phyloP scores from a whole-genome alignment of 257 asterid genomes.

The Verbena officinalis region DNA sequence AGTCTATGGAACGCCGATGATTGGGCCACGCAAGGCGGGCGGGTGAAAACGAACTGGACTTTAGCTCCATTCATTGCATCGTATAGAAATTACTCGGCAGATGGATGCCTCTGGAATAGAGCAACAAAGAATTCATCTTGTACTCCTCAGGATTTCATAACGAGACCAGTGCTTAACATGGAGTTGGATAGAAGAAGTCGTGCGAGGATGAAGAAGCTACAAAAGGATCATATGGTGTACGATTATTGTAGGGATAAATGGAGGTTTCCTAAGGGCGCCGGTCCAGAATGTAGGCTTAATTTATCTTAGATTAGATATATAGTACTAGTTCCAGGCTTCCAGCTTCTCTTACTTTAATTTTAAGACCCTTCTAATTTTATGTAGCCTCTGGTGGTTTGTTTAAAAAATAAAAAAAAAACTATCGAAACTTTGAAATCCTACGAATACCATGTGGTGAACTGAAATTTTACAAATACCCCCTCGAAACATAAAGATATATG shows the following conservation, averaged over 20 bases:
- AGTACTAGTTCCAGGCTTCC: too few species aligned
- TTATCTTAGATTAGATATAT: too few species aligned
- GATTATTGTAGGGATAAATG: slow-evolving; percentile 71
- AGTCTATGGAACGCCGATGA: slow-evolving; percentile 85
- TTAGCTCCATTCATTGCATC: slow-evolving; percentile 76
- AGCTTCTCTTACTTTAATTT: too few species aligned
- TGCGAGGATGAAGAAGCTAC: slow-evolving; percentile 52
- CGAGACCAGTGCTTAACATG: slow-evolving; percentile 37
- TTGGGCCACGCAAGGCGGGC: slow-evolving; percentile 86
- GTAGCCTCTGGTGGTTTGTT: too few species aligned
- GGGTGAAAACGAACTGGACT: slow-evolving; percentile 68
- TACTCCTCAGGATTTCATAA: slow-evolving; percentile 21
- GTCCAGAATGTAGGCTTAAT: slow-evolving; percentile 50
- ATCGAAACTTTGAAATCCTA: too few species aligned
- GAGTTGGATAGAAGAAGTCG: slow-evolving; percentile 51
- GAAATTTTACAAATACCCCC: too few species aligned
- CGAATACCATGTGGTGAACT: too few species aligned
- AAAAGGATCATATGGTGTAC: slow-evolving; percentile 62
- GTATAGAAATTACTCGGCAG: slow-evolving; percentile 51
- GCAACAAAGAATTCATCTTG: slow-evolving; percentile 46
- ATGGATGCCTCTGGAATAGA: slow-evolving; percentile 68
- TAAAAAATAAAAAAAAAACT: too few species aligned
- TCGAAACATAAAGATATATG: too few species aligned
- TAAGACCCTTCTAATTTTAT: too few species aligned
- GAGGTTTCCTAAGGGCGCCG: slow-evolving; percentile 74